phyloP scores from a whole-genome alignment of 208 protist genomes.

The Leishmania braziliensis region DNA sequence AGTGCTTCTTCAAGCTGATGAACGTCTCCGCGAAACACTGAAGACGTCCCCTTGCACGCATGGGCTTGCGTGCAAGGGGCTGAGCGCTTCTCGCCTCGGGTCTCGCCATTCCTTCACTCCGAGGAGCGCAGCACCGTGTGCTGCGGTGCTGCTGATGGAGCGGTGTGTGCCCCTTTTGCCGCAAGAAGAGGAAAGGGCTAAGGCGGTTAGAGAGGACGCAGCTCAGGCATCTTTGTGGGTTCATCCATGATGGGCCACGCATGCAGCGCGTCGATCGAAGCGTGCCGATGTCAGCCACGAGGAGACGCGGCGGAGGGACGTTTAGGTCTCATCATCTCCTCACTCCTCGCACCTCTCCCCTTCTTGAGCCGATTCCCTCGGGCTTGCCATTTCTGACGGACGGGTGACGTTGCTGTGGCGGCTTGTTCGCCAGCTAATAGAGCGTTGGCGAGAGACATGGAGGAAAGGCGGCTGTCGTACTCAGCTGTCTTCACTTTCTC shows the following conservation, averaged over 20 bases:
- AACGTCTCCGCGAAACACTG: slow-evolving; percentile 34
- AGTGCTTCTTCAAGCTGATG: slow-evolving; percentile 76
- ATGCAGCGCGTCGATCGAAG: no score
- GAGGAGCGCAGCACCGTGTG: not conserved
- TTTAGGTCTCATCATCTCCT: not conserved
- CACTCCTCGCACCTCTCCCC: not conserved
- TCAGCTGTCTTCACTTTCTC: not conserved
- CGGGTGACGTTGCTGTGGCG: not conserved
- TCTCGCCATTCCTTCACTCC: not conserved
- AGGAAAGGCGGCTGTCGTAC: not conserved
- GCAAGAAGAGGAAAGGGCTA: not conserved
- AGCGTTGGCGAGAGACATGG: not conserved
- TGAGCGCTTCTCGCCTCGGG: not conserved
- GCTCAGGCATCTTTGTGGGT: not conserved
- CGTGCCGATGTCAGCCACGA: not conserved
- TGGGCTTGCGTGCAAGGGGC: not conserved
- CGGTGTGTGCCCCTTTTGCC: not conserved
- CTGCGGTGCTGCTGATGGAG: not conserved
- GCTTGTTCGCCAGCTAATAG: not conserved
- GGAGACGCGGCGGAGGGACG: no score
- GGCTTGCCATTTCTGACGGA: not conserved
- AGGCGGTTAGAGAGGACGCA: not conserved
- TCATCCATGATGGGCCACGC: not conserved
- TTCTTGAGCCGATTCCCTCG: not conserved
- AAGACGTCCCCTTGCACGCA: not conserved